Percentiles rank a stretch among this genome's conserved stretches.
These are phyloP conservation scores for Thalassia testudinum DNA, from an alignment of 116 monocot genomes.

Conservation along the genomic window DNA sequence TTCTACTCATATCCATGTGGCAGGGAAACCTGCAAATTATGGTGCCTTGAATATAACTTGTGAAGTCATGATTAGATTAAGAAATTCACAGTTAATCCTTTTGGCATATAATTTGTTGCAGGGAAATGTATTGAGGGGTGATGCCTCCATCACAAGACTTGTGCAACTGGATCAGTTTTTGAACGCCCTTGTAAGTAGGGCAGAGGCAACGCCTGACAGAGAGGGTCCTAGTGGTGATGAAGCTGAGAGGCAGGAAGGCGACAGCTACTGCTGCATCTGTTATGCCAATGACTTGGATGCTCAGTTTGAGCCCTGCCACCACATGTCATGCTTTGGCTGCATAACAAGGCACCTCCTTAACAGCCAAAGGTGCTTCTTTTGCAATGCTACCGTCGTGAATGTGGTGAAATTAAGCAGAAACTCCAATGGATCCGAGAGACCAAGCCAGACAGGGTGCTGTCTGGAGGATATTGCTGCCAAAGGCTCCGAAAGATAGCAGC, in stretches of 20 bases:
- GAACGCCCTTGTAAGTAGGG: conserved; percentile 30
- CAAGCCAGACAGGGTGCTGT: too few species aligned
- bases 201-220: conserved; percentile 8
- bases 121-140: conserved; percentile 58
- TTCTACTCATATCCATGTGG: too few species aligned
- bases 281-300: conserved; percentile 53
- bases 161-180: conserved; percentile 62
- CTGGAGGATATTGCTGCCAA: too few species aligned
- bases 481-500: too few species aligned
- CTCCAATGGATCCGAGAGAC: background rate
- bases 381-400: conserved; percentile 62
- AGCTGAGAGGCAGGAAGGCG: conserved; percentile 28
- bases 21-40: too few species aligned
- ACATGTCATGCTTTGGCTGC: conserved; percentile 79
- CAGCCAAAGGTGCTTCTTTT: conserved; percentile 86
- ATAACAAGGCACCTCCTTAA: conserved; percentile 86
- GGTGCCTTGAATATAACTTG: too few species aligned
- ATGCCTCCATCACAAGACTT: conserved; percentile 42
- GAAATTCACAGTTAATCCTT: too few species aligned
- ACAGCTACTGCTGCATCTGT: conserved; percentile 74
- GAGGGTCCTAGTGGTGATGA: conserved; percentile 7
- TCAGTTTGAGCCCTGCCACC: conserved; percentile 71
- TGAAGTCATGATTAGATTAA: too few species aligned
- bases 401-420: conserved; percentile 19
- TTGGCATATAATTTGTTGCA: conserved; percentile 10